These are phyloP conservation scores for Elaeis guineensis DNA, from an alignment of 176 grass and related monocot species.

Conservation along the genomic window DNA sequence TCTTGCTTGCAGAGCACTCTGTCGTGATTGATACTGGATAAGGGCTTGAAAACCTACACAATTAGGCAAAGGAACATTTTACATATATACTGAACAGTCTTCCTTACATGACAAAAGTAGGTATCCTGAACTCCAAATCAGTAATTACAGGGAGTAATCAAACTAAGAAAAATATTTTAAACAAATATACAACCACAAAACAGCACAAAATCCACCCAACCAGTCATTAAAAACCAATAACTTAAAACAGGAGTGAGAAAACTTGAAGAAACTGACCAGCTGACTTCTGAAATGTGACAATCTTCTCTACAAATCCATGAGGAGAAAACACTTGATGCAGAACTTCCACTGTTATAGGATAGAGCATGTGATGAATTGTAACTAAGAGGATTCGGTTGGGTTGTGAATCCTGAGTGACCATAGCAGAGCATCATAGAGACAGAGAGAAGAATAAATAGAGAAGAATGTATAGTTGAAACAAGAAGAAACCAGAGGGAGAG, in stretches of 20 bases:
- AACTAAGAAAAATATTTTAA: too few relatives aligned
- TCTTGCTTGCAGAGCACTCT: conserved; percentile 78
- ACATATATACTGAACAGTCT: conserved; percentile 14
- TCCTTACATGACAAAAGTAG: not conserved
- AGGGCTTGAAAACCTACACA: conserved; percentile 93
- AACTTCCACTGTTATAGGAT: conserved; percentile 99
- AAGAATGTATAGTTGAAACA: conserved; percentile 37
- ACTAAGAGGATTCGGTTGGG: conserved; percentile 99
- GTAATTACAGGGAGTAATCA: too few relatives aligned
- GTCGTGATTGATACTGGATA: conserved; percentile 65
- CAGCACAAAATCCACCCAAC: too few relatives aligned
- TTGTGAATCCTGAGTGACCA: conserved; percentile 71
- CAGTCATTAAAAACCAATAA: too few relatives aligned
- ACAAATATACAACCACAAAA: too few relatives aligned
- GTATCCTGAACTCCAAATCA: too few relatives aligned
- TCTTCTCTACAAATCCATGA: conserved; percentile 97
- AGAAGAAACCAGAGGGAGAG: conserved; percentile 23
- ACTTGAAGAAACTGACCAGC: conserved; percentile 61
- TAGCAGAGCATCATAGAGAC: conserved; percentile 33
- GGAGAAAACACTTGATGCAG: conserved; percentile 99
- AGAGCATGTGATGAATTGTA: conserved; percentile 98
- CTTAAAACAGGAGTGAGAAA: conserved; percentile 16
- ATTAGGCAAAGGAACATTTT: not conserved
- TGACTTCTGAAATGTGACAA: conserved; percentile 99
- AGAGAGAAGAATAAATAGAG: conserved; percentile 53